Evolutionary conservation across 257 asterid genomes (phyloP).

Genomic region (Petrea volubilis): DNA sequence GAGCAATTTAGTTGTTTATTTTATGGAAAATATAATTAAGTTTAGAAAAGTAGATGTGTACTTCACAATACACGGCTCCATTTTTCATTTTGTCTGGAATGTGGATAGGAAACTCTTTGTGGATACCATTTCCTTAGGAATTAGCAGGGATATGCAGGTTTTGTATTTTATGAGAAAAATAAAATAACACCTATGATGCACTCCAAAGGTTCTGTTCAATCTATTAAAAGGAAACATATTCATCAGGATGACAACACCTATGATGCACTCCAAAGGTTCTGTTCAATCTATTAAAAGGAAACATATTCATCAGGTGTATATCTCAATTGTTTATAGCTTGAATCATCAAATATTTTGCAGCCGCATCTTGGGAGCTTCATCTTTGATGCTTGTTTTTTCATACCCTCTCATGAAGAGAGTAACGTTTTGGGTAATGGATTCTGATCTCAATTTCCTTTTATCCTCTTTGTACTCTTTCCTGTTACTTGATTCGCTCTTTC

Average conservation of each 20-base stretch:
- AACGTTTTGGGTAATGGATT: constrained; percentile 73
- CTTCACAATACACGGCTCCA: not conserved
- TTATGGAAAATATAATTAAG: not conserved
- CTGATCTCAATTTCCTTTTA: not conserved
- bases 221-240: not conserved
- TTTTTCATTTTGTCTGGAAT: not conserved
- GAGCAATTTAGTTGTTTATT: not conserved
- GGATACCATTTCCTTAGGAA: not conserved
- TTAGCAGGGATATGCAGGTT: not conserved
- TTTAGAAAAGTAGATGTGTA: not conserved
- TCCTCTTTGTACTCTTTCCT: not conserved
- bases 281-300: not conserved
- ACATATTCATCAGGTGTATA: constrained; percentile 13
- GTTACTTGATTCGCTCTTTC: not conserved
- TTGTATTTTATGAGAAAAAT: not conserved
- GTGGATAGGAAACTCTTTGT: constrained; percentile 4
- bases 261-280: not conserved
- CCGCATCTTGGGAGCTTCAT: constrained; percentile 70
- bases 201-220: constrained; percentile 8
- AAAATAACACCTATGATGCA: not conserved
- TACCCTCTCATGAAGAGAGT: constrained; percentile 94
- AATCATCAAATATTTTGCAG: constrained; percentile 46
- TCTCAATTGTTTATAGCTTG: constrained; percentile 9
- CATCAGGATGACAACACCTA: not conserved
- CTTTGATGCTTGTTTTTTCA: constrained; percentile 65